Evolutionary conservation across 768 basidiomycete genomes (phyloP).

Genomic region (Tylopilus sp.): DNA sequence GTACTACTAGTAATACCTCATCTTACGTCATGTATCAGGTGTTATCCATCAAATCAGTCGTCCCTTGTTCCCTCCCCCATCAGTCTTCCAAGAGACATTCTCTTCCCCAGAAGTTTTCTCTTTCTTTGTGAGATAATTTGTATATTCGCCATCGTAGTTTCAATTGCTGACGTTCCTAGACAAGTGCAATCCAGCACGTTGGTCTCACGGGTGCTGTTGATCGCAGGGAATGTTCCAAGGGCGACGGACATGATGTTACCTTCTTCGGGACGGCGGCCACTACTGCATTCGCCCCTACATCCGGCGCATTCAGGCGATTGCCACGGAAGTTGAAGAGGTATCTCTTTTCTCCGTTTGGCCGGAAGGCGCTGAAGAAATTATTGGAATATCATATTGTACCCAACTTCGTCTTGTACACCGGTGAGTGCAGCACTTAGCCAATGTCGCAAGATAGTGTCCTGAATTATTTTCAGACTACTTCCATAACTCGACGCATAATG

Average conservation of each 20-base stretch:
- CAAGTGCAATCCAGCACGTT: slow-evolving; percentile 12
- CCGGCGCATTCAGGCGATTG: slow-evolving; percentile 7
- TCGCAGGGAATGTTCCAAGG: neutral
- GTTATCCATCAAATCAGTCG: slow-evolving; percentile 14
- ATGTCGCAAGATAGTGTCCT: neutral
- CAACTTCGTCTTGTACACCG: slow-evolving; percentile 2
- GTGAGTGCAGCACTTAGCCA: neutral
- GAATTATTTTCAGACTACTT: slow-evolving; percentile 5
- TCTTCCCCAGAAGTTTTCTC: slow-evolving; percentile 6
- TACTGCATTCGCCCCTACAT: slow-evolving; percentile 7
- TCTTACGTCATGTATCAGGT: neutral
- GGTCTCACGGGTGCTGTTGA: slow-evolving; percentile 9
- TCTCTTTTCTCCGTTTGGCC: slow-evolving; percentile 13
- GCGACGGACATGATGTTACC: neutral
- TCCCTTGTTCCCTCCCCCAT: slow-evolving; percentile 10
- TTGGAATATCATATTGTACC: slow-evolving; percentile 15
- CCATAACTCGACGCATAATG: slow-evolving; percentile 6
- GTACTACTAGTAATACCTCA: neutral
- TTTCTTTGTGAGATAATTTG: slow-evolving; percentile 8
- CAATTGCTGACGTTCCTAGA: slow-evolving; percentile 1
- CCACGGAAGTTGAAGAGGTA: slow-evolving; percentile 7
- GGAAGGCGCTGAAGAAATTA: slow-evolving; percentile 10
- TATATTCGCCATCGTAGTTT: neutral
- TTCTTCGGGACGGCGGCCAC: slow-evolving; percentile 5
- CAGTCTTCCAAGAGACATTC: slow-evolving; percentile 14